Percentiles rank a stretch among this genome's conserved stretches.
Conservation (phyloP, 768 basidiomycete species). For the Botryobasidium botryosum region DNA sequence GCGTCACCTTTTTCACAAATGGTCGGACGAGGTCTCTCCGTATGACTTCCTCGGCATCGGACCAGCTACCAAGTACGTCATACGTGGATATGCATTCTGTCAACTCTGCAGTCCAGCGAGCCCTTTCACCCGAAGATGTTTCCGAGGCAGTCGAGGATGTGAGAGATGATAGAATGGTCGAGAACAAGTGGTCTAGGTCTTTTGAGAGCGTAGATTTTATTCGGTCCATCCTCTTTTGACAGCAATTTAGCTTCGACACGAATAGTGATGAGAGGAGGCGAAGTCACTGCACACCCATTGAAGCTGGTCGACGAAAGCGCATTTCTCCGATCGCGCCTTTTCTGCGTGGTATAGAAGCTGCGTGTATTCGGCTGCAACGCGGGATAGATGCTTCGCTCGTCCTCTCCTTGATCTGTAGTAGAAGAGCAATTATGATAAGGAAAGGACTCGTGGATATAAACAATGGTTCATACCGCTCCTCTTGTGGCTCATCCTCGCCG, state of each 20-base stretch:
- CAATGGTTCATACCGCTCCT: slow-evolving; percentile 3
- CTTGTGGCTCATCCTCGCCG: slow-evolving; percentile 8
- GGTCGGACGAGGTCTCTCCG: slow-evolving; percentile 49
- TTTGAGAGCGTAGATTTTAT: slow-evolving; percentile 72
- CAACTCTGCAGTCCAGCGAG: slow-evolving; percentile 45
- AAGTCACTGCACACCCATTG: slow-evolving; percentile 54
- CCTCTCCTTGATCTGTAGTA: too few relatives aligned
- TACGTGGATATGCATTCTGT: slow-evolving; percentile 69
- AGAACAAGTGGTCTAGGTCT: slow-evolving; percentile 73
- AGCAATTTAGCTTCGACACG: slow-evolving; percentile 16
- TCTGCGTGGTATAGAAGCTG: slow-evolving; percentile 80
- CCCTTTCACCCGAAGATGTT: slow-evolving; percentile 28
- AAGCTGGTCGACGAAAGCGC: slow-evolving; percentile 64
- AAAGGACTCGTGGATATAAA: too few relatives aligned
- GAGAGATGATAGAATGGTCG: slow-evolving; percentile 37
- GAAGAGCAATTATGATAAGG: too few relatives aligned
- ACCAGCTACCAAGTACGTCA: slow-evolving; percentile 63
- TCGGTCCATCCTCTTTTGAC: slow-evolving; percentile 54
- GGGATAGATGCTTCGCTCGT: slow-evolving; percentile 63
- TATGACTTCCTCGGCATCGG: slow-evolving; percentile 78
- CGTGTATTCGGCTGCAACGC: slow-evolving; percentile 81
- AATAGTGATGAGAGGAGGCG: slow-evolving; percentile 11
- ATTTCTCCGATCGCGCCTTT: slow-evolving; percentile 63
- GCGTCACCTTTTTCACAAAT: slow-evolving; percentile 60
- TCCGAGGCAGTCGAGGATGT: slow-evolving; percentile 3